Evolutionary conservation across 2,329 filamentous ascomycete species (phyloP).

Genomic region (Cryphonectria radicalis): DNA sequence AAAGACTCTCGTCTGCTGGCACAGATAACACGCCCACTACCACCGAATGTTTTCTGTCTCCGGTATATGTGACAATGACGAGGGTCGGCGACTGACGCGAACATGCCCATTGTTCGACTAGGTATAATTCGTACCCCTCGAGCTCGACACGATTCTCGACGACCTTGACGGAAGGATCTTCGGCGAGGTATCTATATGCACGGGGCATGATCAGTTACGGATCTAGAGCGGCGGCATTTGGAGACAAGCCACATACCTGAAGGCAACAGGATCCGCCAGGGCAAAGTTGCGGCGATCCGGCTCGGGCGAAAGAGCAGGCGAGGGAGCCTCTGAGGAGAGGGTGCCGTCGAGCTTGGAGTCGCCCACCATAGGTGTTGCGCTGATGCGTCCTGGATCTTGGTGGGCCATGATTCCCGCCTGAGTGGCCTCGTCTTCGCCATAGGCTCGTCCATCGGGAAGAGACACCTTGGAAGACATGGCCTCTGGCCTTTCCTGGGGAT

Average conservation of each 20-base stretch:
- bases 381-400: constrained; percentile 33
- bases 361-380: constrained; percentile 30
- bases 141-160: constrained; percentile 73
- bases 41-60: constrained; percentile 79
- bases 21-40: constrained; percentile 80
- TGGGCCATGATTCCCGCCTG: constrained; percentile 40
- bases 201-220: constrained; percentile 3
- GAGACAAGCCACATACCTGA: constrained; percentile 46
- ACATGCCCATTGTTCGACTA: constrained; percentile 98
- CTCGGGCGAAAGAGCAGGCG: constrained; percentile 35
- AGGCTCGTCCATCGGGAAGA: constrained; percentile 38
- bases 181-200: constrained; percentile 72
- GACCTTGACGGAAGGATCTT: constrained; percentile 76
- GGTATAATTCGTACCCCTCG: constrained; percentile 86
- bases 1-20: constrained; percentile 76
- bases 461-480: constrained; percentile 48
- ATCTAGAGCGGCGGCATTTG: not conserved
- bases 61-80: constrained; percentile 90
- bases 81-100: constrained; percentile 89
- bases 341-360: constrained; percentile 34
- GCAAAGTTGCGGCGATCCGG: constrained; percentile 51
- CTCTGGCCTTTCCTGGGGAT: constrained; percentile 10
- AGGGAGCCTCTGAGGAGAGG: constrained; percentile 29
- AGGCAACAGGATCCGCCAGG: constrained; percentile 63
- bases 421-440: constrained; percentile 46